Evolutionary conservation across 306 rosid genomes (phyloP), one percentile per base, ranked within the genome.

Genomic region (Hippophae tibetana): DNA sequence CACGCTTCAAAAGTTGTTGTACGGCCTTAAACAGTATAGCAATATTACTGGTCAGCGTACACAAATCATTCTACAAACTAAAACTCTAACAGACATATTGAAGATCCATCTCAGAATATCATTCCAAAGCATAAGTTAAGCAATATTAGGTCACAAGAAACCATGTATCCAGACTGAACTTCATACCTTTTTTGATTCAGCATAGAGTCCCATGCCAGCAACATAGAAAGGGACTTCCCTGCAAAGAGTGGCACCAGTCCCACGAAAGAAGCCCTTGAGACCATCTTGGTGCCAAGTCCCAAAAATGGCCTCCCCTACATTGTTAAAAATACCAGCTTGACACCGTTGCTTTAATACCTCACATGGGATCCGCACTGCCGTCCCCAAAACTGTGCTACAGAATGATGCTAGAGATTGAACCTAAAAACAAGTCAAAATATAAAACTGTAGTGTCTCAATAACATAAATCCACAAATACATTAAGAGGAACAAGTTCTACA

Each of bases 161-260:
- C 18, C 49, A 9, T 25, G 9, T 27, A 40, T 10, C 43, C n/a
- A 43, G 14, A 7, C 10, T 47, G 59, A 64, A 67, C 56, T 56
- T 50, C 64, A 54, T 66, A 88, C 99, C 95, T 93, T 93, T 68
- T 86, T 89, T 49, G 97, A 86, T 81, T 93, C 99, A 40, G 94
- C 95, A 72, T 93, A 93, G 58, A 93, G 95, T 47, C 94, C 99
- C 94, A 82, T 93, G 78, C 99, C 99, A 56, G 97, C 95, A 27
- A 93, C 99, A 71, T 93, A 93, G 76, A 93, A 93, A 48, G 99
- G 99, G 77, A 93, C 97, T 79, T 93, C 99, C 13, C 99, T 83
- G 66, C 97, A 93, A 69, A 93, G 95, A 74, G 99, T 93, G 42
- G 97, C 95, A 57, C 97, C 97, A 13, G 99, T 93, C 72, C 99